Percentiles rank a stretch among this genome's conserved stretches.
phyloP scores from a whole-genome alignment of 2,329 filamentous ascomycete genomes.

The Pseudogymnoascus sp. region DNA sequence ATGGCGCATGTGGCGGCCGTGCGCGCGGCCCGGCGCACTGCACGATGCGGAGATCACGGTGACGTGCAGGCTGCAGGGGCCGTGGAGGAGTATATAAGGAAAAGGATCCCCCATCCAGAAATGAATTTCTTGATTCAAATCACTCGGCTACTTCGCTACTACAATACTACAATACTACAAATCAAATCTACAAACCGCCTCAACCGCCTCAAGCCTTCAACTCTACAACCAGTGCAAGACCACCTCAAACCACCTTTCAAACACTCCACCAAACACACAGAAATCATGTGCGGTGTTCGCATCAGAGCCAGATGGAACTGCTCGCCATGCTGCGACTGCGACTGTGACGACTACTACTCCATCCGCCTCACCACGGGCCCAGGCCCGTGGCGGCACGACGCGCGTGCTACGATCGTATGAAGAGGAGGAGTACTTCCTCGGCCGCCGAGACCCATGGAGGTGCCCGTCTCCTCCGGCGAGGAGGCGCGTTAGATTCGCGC shows the following conservation, averaged over 20 bases:
- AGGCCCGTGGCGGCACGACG: not conserved
- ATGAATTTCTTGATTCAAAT: not conserved
- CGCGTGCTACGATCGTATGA: not conserved
- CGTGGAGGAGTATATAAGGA: not conserved
- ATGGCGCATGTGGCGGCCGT: constrained; percentile 1
- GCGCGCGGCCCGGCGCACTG: constrained; percentile 2
- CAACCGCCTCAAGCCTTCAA: not conserved
- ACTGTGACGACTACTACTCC: not conserved
- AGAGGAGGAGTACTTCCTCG: not conserved
- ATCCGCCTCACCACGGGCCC: not conserved
- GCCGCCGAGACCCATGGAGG: not conserved
- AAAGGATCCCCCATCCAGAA: not conserved
- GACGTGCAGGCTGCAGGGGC: constrained; percentile 2
- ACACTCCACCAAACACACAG: not conserved
- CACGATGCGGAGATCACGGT: not conserved
- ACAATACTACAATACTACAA: not conserved
- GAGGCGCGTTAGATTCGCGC: not conserved
- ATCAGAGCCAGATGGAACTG: not conserved
- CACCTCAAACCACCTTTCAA: not conserved
- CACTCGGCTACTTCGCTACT: not conserved
- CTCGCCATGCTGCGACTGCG: not conserved
- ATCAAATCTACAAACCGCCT: not conserved
- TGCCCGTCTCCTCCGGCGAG: not conserved
- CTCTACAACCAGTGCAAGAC: not conserved
- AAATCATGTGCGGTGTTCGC: not conserved